Conservation (phyloP, 257 asterid genomes). For the Salvia splendens region DNA sequence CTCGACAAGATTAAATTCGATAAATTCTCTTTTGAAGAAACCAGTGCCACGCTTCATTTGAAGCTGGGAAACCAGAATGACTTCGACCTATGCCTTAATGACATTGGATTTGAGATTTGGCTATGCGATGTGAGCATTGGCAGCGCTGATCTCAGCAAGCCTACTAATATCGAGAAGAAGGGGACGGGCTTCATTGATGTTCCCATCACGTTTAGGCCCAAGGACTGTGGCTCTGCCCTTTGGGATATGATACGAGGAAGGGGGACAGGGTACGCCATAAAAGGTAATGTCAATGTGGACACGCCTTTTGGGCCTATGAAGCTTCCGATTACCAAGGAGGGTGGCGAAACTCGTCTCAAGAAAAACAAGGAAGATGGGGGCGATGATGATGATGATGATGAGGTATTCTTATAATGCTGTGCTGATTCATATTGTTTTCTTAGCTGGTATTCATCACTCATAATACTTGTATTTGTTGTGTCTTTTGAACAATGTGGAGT, state of each 20-base stretch:
- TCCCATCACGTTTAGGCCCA: constrained; percentile 95
- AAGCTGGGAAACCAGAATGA: constrained; percentile 89
- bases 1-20: constrained; percentile 66
- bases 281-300: constrained; percentile 75
- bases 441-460: background rate
- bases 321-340: constrained; percentile 84
- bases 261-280: constrained; percentile 86
- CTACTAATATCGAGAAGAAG: constrained; percentile 62
- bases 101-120: constrained; percentile 88
- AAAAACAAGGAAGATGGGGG: constrained; percentile 80
- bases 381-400: constrained; percentile 65
- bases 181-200: constrained; percentile 60
- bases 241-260: constrained; percentile 98
- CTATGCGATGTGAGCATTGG: constrained; percentile 80
- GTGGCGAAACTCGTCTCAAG: constrained; percentile 84
- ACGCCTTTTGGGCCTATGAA: constrained; percentile 96
- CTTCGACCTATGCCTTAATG: constrained; percentile 77
- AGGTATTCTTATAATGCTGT: constrained; percentile 43
- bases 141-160: constrained; percentile 58
- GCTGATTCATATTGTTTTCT: background rate
- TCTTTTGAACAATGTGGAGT: background rate
- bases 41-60: constrained; percentile 74
- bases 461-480: background rate
- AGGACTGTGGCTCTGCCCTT: constrained; percentile 95
- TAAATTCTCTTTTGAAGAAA: constrained; percentile 86